Conservation (phyloP, 2,329 filamentous ascomycete species). For the Pestalotiopsis fici region DNA sequence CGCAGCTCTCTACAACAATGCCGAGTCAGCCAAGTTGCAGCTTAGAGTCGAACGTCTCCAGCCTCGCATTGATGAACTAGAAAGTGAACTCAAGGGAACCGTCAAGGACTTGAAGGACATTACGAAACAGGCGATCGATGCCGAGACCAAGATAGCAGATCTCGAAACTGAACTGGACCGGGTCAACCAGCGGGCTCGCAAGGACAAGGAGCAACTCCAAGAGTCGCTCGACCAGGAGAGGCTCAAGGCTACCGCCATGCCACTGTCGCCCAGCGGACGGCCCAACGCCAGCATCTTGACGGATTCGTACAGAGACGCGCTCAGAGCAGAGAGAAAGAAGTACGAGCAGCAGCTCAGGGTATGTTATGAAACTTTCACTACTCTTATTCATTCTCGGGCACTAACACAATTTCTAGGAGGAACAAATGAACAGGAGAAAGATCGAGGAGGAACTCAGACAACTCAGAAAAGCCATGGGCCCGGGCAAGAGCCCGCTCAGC, state of each 20-base stretch:
- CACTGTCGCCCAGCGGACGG: constrained; percentile 25
- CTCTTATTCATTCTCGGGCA: no score
- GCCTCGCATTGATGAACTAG: constrained; percentile 51
- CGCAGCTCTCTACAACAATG: constrained; percentile 52
- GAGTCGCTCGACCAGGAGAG: constrained; percentile 32
- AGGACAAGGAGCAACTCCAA: constrained; percentile 32
- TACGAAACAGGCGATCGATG: constrained; percentile 32
- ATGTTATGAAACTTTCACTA: constrained; percentile 14
- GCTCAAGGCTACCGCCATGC: constrained; percentile 22
- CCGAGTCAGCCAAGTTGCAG: constrained; percentile 30
- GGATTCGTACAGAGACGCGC: constrained; percentile 30
- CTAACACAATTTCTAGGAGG: constrained; percentile 23
- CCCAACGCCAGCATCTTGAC: constrained; percentile 32
- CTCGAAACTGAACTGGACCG: constrained; percentile 31
- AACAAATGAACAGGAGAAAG: constrained; percentile 30
- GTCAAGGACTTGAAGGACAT: constrained; percentile 31
- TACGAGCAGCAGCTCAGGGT: constrained; percentile 34
- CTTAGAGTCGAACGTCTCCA: constrained; percentile 54
- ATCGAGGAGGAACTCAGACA: constrained; percentile 32
- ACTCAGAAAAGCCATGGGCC: constrained; percentile 29
- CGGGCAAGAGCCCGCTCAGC: constrained; percentile 18
- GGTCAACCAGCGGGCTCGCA: constrained; percentile 24
- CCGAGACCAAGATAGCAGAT: constrained; percentile 32
- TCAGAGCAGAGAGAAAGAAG: constrained; percentile 33
- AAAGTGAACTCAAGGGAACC: constrained; percentile 67